A percentile compares a stretch with the other conserved stretches of the same genome.
phyloP scores from a whole-genome alignment of 169 alveolate genomes.

The Eimeria falciformis region DNA sequence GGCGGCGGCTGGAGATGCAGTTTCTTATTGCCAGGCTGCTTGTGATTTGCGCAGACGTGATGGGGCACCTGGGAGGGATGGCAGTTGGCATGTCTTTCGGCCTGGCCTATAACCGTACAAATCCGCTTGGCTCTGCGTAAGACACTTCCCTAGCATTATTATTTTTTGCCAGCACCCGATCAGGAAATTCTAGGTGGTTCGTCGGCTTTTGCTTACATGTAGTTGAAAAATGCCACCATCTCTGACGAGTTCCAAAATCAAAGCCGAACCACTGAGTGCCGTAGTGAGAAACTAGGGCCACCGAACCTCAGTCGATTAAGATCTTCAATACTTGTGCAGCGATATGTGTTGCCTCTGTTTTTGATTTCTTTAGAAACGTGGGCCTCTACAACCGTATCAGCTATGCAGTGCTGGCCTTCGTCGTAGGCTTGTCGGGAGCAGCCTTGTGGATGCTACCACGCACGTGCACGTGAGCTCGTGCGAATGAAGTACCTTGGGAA shows the following conservation, averaged over 20 bases:
- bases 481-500: too few species aligned
- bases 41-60: constrained; percentile 3
- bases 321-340: neutral
- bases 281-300: too few species aligned
- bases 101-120: constrained; percentile 4
- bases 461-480: neutral
- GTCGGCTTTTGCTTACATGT: too few species aligned
- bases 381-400: constrained; percentile 12
- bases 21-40: neutral
- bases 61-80: constrained; percentile 59
- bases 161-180: too few species aligned
- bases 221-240: too few species aligned
- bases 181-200: too few species aligned
- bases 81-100: constrained; percentile 53
- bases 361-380: neutral
- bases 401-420: neutral
- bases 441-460: constrained; percentile 38
- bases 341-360: neutral
- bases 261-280: neutral
- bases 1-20: neutral
- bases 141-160: neutral
- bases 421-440: neutral
- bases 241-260: too few species aligned
- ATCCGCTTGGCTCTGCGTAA: constrained; percentile 19
- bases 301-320: too few species aligned